Evolutionary conservation across 1,284 basidiomycete genomes (phyloP), one percentile per base, ranked within the genome.

Genomic region (Ganoderma boninense): DNA sequence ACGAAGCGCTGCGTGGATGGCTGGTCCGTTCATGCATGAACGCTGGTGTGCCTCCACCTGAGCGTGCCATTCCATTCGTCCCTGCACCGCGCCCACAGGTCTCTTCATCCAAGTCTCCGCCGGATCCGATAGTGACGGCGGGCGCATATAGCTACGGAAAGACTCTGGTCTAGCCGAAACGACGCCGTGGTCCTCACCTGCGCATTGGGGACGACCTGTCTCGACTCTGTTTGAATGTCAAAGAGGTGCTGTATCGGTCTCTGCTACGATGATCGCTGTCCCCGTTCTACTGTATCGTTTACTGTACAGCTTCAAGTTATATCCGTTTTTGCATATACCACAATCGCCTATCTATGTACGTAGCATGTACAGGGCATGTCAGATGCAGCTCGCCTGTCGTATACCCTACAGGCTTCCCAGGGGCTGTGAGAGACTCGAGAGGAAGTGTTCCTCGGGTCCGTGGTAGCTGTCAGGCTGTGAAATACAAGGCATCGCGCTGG

Each of bases 1-100:
- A 69, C 54, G 68, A 69, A 40, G 68, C 60, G 2, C 64, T 69
- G 10, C 68, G 68, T 14, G 62, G 62, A 54, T 69, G 68, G 68
- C 68, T 69, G 14, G 64, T 66, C 13, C 68, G 68, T 61, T 63
- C 68, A 20, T 69, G 68, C 64, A 61, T 66, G 29, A 56, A 59
- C 64, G 68, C 68, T 14, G 68, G 68, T 3, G n/a, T 69, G 7
- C 40, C 59, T 6, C 42, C 52, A 26, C 68, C 68, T 10, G 23
- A 32, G 18, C 68, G 64, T 52, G 68, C 61, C 2, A 54, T 66
- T 32, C 64, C 68, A 40, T 26, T 59, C 42, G 35, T 60, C 18
- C 57, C 57, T n/a, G 20, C 35, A 7, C 35, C 32, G 10, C 57
- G 35, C 18, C 13, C 32, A n/a, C 35, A 40, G 7, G 20, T 10